Base-by-base conservation (phyloP, 73 alveolate species). In the Halteria grandinella region DNA sequence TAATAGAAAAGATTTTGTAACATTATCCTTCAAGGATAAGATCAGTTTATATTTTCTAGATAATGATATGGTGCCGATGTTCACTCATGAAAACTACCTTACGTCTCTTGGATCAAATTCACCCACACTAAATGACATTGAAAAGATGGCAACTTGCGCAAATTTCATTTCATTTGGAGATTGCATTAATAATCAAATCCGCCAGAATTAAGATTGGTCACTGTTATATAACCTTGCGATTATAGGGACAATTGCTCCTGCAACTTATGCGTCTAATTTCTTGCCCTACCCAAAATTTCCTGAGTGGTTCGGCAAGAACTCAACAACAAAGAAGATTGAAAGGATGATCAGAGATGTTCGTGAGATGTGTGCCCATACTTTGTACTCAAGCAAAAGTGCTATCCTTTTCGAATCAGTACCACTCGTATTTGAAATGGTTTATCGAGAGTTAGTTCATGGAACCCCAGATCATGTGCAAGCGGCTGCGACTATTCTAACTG, bases 101-200 rank as follows among this genome's bases (percentile, higher is more conserved):
- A 32, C 88, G 8, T 40, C 87, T 2, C 49, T 84, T 54, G 70
- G 81, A 36, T 49, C 57, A 53, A 79, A 81, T 53, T 54, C 55
- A 23, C 15, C 41, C 21, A 66, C 55, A 36, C 66, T 69, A 27
- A n/a, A 37, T 40, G 92, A 85, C 28, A 53, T 94, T 24, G 49
- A 60, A 33, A 83, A 80, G 29, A 76, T 96, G 55, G 95, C 93
- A 25, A 74, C 92, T 6, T 90, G 95, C 1, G 89, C 98, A 50
- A 96, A 93, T n/a, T 75, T 71, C 44, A 94, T 96, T 31, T 96
- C 99, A 15, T 79, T 88, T 25, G 90, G 98, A 23, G 99, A 96
- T 84, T n/a, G 57, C 11, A 55, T 96, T 10, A 72, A 71, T 41
- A 93, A 70, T 44, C 86, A 66, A 64, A 85, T 95, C 31, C 57